Base-by-base conservation (phyloP, 179 eudicot species). In the Drosera spatulata region DNA sequence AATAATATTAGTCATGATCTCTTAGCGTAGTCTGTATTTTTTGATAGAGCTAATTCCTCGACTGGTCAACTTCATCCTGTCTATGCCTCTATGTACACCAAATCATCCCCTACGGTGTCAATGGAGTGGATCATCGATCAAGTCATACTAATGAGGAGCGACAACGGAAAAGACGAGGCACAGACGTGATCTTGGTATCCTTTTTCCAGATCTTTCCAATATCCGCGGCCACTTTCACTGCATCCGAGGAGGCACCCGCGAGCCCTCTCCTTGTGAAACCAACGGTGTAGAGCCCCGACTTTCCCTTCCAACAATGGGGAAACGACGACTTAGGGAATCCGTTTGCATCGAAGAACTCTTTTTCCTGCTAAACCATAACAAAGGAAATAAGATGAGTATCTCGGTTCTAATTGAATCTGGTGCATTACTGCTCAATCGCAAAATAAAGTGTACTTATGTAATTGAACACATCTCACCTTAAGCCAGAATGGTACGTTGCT, bases 401-500 rank as follows among this genome's bases (percentile, higher is more conserved):
- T 37, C 9, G n/a, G n/a, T 57, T 15, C 10, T 4, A 10, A 60
- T 56, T 55, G 2, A 9, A 13, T 11, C 50, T 38, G 8, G n/a
- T 38, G 13, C 67, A 49, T 49, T 10, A 53, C 2, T 3, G 10
- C 8, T 10, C 15, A 39, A 7, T 53, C 15, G 37, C 15, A 39
- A 54, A 54, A 33, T 10, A 53, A 12, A 37, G 37, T 12, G 13
- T 33, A 8, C 12, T 39, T 10, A 14, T 8, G 6, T 33, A 39
- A 11, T 4, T 11, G 10, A 39, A 7, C n/a, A 12, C 7, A 61
- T 44, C 72, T 69, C 45, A 80, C 88, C 85, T 80, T 66, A 49
- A 83, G 59, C 88, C 88, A 83, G 45, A 77, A 71, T 53, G 88
- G 85, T 38, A 83, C 88, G 74, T 83, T 77, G 81, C 88, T 73